These are phyloP conservation scores for Pyrenochaeta sp. DNA, from an alignment of 2,329 filamentous ascomycete genomes.

Conservation along the genomic window DNA sequence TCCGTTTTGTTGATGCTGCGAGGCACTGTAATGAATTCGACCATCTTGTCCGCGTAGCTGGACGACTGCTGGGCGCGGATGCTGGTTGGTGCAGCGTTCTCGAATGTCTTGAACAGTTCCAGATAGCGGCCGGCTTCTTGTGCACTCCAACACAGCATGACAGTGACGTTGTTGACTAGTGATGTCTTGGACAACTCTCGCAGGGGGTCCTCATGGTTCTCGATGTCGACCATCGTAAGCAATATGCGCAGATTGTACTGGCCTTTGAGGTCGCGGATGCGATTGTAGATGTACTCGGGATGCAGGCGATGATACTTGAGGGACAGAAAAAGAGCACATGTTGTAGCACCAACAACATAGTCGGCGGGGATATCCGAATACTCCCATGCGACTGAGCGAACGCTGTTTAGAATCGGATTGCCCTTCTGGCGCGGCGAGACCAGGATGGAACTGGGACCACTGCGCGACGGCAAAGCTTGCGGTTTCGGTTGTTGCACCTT, in stretches of 20 bases:
- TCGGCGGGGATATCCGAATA: conserved; percentile 97
- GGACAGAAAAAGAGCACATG: conserved; percentile 90
- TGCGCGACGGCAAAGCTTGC: conserved; percentile 76
- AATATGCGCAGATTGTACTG: conserved; percentile 88
- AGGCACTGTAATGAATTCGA: conserved; percentile 92
- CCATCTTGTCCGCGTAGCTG: conserved; percentile 83
- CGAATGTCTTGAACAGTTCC: conserved; percentile 93
- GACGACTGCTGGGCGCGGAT: conserved; percentile 87
- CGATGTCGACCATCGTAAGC: conserved; percentile 92
- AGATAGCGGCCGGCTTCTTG: conserved; percentile 93
- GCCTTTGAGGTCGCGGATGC: conserved; percentile 83
- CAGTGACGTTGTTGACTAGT: conserved; percentile 88
- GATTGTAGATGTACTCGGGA: conserved; percentile 96
- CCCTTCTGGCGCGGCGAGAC: conserved; percentile 94
- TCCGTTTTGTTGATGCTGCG: conserved; percentile 94
- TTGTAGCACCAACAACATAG: conserved; percentile 86
- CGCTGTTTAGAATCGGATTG: conserved; percentile 86
- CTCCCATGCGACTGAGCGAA: conserved; percentile 89
- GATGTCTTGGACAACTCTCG: conserved; percentile 93
- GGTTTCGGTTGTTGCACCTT: conserved; percentile 85
- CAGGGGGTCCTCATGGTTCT: conserved; percentile 88
- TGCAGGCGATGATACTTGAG: conserved; percentile 97
- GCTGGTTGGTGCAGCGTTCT: conserved; percentile 81
- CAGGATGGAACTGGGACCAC: conserved; percentile 78
- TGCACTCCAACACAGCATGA: conserved; percentile 93